Conservation (phyloP, 768 basidiomycete species). For the Suillus americanus region DNA sequence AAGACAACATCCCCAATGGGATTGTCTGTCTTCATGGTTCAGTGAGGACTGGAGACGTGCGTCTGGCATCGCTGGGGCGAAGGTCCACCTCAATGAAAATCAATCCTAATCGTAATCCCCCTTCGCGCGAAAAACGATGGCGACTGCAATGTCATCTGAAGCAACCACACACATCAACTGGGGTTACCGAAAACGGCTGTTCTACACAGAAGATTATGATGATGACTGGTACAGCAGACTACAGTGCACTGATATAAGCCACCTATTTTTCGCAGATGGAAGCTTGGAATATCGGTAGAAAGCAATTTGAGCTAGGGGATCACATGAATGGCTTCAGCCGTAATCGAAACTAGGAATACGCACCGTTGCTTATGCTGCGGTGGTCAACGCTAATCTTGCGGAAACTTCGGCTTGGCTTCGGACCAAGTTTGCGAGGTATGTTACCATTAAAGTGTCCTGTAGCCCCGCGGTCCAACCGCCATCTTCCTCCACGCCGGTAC, state of each 20-base stretch:
- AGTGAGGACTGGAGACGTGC: neutral
- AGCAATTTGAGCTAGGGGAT: neutral
- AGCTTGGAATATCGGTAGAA: neutral
- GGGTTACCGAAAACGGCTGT: neutral
- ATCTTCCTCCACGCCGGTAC: conserved; percentile 71
- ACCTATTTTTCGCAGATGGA: neutral
- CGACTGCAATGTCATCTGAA: neutral
- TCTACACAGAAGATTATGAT: neutral
- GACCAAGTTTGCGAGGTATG: conserved; percentile 91
- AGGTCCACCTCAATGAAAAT: neutral
- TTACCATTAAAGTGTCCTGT: conserved; percentile 93
- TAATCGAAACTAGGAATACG: conserved; percentile 6
- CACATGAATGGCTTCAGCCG: neutral
- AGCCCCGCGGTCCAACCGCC: conserved; percentile 73
- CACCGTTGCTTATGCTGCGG: conserved; percentile 35
- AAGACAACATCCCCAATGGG: neutral
- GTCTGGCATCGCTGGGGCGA: neutral
- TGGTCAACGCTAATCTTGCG: conserved; percentile 77
- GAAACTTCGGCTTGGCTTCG: conserved; percentile 93
- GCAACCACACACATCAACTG: neutral
- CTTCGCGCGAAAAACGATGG: neutral
- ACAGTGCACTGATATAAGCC: neutral
- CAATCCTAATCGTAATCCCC: no score
- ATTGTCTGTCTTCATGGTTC: neutral
- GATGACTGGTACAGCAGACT: neutral